Conservation (phyloP, 2,329 filamentous ascomycete species). For the Fusarium penzigii region DNA sequence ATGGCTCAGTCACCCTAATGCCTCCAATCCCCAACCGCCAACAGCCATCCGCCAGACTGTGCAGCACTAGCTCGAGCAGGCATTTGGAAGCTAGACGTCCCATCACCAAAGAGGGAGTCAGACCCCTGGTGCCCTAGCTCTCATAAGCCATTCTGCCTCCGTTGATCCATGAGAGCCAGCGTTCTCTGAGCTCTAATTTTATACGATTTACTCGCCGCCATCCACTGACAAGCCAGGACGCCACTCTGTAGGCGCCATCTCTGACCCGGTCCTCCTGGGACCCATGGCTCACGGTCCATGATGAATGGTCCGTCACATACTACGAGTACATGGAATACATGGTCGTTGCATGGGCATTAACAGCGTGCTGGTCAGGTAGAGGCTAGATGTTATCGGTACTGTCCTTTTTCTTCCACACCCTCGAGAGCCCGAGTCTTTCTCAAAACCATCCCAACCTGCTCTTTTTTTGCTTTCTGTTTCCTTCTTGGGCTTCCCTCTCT, state of each 20-base stretch:
- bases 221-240: slow-evolving; percentile 46
- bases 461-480: slow-evolving; percentile 26
- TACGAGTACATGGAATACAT: slow-evolving; percentile 24
- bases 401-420: slow-evolving; percentile 10
- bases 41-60: slow-evolving; percentile 19
- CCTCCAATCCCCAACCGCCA: slow-evolving; percentile 28
- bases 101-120: slow-evolving; percentile 1
- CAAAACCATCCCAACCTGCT: slow-evolving; percentile 31
- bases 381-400: too few species aligned
- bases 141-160: slow-evolving; percentile 30
- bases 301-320: slow-evolving; percentile 26
- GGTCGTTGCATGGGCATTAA: not conserved
- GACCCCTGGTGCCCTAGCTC: slow-evolving; percentile 24
- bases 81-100: slow-evolving; percentile 1
- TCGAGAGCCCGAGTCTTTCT: slow-evolving; percentile 23
- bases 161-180: slow-evolving; percentile 33
- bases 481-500: slow-evolving; percentile 27
- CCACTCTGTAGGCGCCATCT: slow-evolving; percentile 46
- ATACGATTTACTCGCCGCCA: slow-evolving; percentile 39
- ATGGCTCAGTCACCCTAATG: slow-evolving; percentile 8
- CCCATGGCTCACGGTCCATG: slow-evolving; percentile 37
- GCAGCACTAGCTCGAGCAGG: not conserved
- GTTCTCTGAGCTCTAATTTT: slow-evolving; percentile 44
- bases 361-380: slow-evolving; percentile 19
- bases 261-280: slow-evolving; percentile 36